A percentile compares a stretch with the other conserved stretches of the same genome.
Conservation (phyloP, 1,284 basidiomycete species). For the Lentinula novae-zelandiae region DNA sequence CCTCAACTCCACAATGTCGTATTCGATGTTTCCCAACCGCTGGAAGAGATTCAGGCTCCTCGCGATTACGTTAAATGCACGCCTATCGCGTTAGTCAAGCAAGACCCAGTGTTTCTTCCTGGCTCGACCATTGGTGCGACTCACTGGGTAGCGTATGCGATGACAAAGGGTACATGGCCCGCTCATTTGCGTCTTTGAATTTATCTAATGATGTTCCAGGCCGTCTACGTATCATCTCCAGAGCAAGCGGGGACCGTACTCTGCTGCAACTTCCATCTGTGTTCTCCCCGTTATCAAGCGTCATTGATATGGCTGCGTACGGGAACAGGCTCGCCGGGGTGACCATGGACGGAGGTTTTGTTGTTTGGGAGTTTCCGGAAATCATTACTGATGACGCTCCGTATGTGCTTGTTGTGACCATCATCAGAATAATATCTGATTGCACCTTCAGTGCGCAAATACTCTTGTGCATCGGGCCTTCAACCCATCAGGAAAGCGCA, state of each 20-base stretch:
- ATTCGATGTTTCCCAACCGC: constrained; percentile 68
- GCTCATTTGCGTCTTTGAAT: not conserved
- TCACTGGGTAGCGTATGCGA: constrained; percentile 85
- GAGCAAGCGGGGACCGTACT: constrained; percentile 80
- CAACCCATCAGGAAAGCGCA: constrained; percentile 47
- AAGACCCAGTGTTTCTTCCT: constrained; percentile 75
- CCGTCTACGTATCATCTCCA: constrained; percentile 80
- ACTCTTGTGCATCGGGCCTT: constrained; percentile 65
- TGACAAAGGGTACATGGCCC: constrained; percentile 65
- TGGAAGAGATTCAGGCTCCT: constrained; percentile 70
- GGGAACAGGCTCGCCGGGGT: constrained; percentile 79
- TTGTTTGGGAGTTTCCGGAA: constrained; percentile 80
- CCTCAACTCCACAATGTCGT: constrained; percentile 60
- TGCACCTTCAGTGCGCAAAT: constrained; percentile 52
- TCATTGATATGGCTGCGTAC: constrained; percentile 79
- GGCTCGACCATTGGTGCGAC: constrained; percentile 83
- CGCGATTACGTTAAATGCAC: constrained; percentile 74
- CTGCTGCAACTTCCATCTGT: constrained; percentile 67
- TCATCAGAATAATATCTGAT: constrained; percentile 1
- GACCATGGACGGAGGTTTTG: constrained; percentile 80
- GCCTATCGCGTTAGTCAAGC: constrained; percentile 78
- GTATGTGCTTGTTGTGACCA: constrained; percentile 40
- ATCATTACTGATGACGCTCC: constrained; percentile 79
- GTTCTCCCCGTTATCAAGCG: constrained; percentile 58
- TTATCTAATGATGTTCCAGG: constrained; percentile 32